phyloP scores from a whole-genome alignment of 2,329 filamentous ascomycete genomes.

The Beauveria rudraprayagi region DNA sequence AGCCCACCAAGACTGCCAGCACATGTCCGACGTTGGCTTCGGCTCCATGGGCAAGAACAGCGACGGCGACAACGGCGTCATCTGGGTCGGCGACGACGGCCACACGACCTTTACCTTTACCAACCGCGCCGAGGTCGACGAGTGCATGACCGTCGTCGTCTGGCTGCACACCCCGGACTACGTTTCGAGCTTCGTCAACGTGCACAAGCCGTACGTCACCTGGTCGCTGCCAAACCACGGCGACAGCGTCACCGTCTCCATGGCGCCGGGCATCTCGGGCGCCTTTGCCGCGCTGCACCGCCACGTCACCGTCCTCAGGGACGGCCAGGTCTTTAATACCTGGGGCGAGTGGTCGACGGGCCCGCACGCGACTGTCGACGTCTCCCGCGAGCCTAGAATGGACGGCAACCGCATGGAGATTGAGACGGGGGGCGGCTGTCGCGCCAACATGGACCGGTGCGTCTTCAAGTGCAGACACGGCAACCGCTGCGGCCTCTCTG shows the following conservation, averaged over 20 bases:
- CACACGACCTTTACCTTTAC: constrained; percentile 22
- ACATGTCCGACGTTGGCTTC: constrained; percentile 22
- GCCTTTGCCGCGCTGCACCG: constrained; percentile 31
- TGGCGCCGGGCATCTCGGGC: constrained; percentile 27
- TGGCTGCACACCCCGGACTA: constrained; percentile 17
- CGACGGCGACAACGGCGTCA: constrained; percentile 16
- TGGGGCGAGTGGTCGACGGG: constrained; percentile 37
- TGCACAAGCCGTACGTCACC: constrained; percentile 24
- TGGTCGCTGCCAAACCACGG: constrained; percentile 28
- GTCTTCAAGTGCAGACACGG: constrained; percentile 32
- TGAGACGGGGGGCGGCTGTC: constrained; percentile 29
- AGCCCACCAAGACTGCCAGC: constrained; percentile 18
- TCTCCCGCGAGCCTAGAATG: constrained; percentile 38
- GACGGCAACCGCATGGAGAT: constrained; percentile 29
- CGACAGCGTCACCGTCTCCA: constrained; percentile 28
- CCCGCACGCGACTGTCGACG: constrained; percentile 29
- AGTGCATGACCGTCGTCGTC: constrained; percentile 19
- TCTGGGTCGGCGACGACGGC: constrained; percentile 24
- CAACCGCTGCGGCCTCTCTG: constrained; percentile 24
- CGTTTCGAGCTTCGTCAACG: constrained; percentile 21
- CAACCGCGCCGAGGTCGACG: constrained; percentile 18
- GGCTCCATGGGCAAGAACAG: constrained; percentile 19
- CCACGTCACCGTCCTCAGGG: constrained; percentile 22
- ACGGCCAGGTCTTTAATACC: constrained; percentile 33
- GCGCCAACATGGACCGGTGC: constrained; percentile 32